Evolutionary conservation across 306 rosid genomes (phyloP).

Genomic region (Medicago lupulina): DNA sequence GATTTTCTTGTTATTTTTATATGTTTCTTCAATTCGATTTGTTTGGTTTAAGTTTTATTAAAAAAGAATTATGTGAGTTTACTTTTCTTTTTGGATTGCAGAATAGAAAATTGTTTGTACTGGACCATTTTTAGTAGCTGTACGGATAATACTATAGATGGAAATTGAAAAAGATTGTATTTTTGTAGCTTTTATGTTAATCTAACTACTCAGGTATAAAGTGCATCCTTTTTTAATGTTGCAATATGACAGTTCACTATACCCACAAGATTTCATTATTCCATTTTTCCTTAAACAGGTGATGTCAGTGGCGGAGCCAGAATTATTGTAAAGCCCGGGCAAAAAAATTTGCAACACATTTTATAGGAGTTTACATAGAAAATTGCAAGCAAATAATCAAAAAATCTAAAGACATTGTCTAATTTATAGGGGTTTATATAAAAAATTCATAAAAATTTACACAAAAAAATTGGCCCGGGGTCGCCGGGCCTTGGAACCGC

Average conservation of each 20-base stretch:
- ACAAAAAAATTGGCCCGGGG: too few relatives aligned
- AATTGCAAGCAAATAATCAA: too few relatives aligned
- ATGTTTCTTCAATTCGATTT: conserved; percentile 6
- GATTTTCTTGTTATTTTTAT: background rate
- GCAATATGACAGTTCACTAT: background rate
- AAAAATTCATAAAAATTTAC: too few relatives aligned
- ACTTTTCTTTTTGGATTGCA: background rate
- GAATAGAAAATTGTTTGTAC: background rate
- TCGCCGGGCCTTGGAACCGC: too few relatives aligned
- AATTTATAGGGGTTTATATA: too few relatives aligned
- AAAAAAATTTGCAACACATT: too few relatives aligned
- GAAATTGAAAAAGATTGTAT: background rate
- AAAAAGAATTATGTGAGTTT: background rate
- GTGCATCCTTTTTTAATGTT: background rate
- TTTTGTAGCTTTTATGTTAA: background rate
- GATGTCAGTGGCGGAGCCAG: too few relatives aligned
- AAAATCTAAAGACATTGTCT: too few relatives aligned
- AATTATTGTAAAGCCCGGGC: too few relatives aligned
- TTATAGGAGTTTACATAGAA: too few relatives aligned
- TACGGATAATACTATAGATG: background rate
- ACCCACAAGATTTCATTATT: background rate
- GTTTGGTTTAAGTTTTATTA: background rate
- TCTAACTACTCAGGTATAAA: background rate
- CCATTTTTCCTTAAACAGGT: background rate
- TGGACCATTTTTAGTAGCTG: background rate